Evolutionary conservation across 495 filamentous ascomycete genomes (phyloP), one percentile per base, ranked within the genome.

Genomic region (Aspergillus cavernicola): DNA sequence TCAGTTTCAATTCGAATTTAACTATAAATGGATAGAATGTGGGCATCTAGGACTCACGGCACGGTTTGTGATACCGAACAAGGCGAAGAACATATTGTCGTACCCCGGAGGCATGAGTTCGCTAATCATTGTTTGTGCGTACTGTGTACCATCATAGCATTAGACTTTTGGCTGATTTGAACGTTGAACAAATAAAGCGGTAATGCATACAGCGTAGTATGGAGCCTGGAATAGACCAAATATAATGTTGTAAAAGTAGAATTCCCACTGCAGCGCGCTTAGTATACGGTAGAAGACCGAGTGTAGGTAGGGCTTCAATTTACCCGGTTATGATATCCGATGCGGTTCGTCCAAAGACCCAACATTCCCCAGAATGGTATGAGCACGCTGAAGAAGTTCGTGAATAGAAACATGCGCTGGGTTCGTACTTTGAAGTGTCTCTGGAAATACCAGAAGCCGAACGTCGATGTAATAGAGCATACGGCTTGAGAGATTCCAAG

Each of bases 41-140:
- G n/a, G n/a, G n/a, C n/a, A n/a, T n/a, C 39, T 42, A 13, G 11
- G 18, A 66, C 75, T 62, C 53, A 78, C 75, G 15, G 72, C 72
- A 15, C 75, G 70, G 45, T 77, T 78, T 8, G 75, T 80, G 48
- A 80, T 77, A 13, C 75, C 74, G 54, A 80, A 80, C 0, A 80
- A 57, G 3, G 73, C 72, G 35, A 80, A 80, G 57, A 79, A 78
- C 71, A 80, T 75, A 28, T 78, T 78, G 49, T 80, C 76, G 40
- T 76, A 78, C 10, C 76, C 75, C 4, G 64, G 64, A 2, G 76
- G 76, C 55, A 74, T 77, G 10, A 80, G 66, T 41, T 80, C 75
- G 36, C 70, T 75, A 44, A 80, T 77, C 76, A 80, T 78, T 16
- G 73, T 80, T 67, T 80, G 76, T 9, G 73, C 68, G 49, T 80